phyloP scores from a whole-genome alignment of 345 rosid species.

The Syzygium oleosum region DNA sequence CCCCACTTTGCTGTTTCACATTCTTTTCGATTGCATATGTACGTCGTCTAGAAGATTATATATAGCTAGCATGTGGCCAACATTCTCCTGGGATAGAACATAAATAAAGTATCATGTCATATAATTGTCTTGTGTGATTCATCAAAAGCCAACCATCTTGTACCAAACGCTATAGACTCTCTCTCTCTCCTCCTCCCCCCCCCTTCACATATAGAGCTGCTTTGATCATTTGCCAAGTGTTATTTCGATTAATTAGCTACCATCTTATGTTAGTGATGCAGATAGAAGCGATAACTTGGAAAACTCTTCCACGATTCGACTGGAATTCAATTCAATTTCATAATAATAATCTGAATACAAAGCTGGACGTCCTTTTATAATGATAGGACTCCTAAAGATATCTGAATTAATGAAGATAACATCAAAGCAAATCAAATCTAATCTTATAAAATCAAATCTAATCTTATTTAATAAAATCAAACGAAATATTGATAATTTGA shows the following conservation, averaged over 20 bases:
- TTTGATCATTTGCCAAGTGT: neutral
- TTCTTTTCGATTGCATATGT: neutral
- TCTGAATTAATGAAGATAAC: no score
- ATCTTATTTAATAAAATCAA: no score
- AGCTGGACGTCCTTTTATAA: no score
- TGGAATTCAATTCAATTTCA: no score
- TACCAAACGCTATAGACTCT: neutral
- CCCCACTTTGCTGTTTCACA: neutral
- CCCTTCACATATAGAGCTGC: neutral
- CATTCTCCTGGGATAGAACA: neutral
- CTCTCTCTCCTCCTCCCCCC: neutral
- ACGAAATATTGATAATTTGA: no score
- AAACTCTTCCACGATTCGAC: no score
- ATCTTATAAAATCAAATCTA: no score
- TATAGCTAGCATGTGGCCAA: neutral
- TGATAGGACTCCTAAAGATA: no score
- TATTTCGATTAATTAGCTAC: neutral
- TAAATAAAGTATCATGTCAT: neutral
- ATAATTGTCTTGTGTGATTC: neutral
- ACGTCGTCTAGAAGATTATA: neutral
- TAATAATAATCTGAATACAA: no score
- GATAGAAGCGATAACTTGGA: no score
- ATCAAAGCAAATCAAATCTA: no score
- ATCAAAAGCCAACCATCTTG: neutral
- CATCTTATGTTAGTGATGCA: neutral